Conservation (phyloP, 179 eudicot genomes). For the Silene vulgaris region DNA sequence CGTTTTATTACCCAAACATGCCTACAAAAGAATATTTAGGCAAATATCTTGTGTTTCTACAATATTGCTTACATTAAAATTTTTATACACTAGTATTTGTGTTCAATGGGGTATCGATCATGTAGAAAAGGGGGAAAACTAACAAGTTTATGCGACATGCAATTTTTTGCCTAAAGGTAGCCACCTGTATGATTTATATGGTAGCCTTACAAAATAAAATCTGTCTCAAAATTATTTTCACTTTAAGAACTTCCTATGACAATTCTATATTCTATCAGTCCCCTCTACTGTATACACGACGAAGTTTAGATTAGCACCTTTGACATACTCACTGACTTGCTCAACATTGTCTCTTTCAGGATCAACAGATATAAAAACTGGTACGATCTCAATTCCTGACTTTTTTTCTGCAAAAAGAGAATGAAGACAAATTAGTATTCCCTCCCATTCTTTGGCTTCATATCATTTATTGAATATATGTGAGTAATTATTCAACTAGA, state of each 20-base stretch:
- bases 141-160: no score
- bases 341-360: constrained; percentile 96
- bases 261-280: background rate
- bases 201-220: background rate
- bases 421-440: background rate
- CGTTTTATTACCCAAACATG: no score
- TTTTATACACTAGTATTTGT: no score
- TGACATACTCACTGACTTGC: constrained; percentile 83
- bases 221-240: background rate
- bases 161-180: background rate
- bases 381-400: constrained; percentile 68
- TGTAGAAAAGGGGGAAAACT: no score
- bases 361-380: constrained; percentile 90
- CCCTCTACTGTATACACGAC: background rate
- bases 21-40: no score
- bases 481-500: no score
- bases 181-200: background rate
- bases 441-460: background rate
- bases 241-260: background rate
- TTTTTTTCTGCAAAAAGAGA: constrained; percentile 50
- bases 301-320: constrained; percentile 40
- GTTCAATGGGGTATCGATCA: no score
- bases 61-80: no score
- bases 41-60: no score
- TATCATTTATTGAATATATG: no score